A percentile compares a stretch with the other conserved stretches of the same genome.
Evolutionary conservation across 2,329 filamentous ascomycete genomes (phyloP).

Genomic region (Coleophoma crateriformis): DNA sequence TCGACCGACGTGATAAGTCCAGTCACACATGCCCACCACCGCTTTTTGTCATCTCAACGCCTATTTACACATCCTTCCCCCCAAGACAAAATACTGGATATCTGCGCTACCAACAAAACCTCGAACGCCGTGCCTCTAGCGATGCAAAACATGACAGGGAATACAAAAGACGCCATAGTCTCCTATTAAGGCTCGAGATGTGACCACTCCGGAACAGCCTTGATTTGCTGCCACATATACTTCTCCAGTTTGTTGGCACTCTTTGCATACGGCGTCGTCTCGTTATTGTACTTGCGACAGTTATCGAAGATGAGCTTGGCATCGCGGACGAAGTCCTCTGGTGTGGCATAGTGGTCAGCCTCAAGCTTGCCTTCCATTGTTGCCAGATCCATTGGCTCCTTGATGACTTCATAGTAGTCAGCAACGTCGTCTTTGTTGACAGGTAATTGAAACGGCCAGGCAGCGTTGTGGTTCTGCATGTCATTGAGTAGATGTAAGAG

Average conservation of each 20-base stretch:
- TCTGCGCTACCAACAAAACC: too few relatives aligned
- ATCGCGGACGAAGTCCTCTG: constrained; percentile 89
- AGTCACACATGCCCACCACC: too few relatives aligned
- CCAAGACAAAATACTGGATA: too few relatives aligned
- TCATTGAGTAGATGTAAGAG: constrained; percentile 90
- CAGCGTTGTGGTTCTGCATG: constrained; percentile 86
- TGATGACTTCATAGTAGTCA: constrained; percentile 99
- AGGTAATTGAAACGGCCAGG: constrained; percentile 91
- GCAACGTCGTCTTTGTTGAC: constrained; percentile 94
- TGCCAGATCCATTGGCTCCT: constrained; percentile 91
- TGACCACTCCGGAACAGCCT: constrained; percentile 89
- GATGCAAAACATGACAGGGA: too few relatives aligned
- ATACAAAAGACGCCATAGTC: too few relatives aligned
- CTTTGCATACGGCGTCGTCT: constrained; percentile 92
- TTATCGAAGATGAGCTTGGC: constrained; percentile 89
- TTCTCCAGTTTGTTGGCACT: constrained; percentile 89
- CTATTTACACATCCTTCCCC: too few relatives aligned
- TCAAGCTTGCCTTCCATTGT: constrained; percentile 97
- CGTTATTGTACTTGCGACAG: constrained; percentile 93
- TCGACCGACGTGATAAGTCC: too few relatives aligned
- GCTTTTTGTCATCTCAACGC: too few relatives aligned
- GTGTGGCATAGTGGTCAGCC: constrained; percentile 83
- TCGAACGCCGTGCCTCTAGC: too few relatives aligned
- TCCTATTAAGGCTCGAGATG: constrained; percentile 26
- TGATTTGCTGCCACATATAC: constrained; percentile 92